phyloP scores from a whole-genome alignment of 1,284 basidiomycete species.

The Puccinia horiana region DNA sequence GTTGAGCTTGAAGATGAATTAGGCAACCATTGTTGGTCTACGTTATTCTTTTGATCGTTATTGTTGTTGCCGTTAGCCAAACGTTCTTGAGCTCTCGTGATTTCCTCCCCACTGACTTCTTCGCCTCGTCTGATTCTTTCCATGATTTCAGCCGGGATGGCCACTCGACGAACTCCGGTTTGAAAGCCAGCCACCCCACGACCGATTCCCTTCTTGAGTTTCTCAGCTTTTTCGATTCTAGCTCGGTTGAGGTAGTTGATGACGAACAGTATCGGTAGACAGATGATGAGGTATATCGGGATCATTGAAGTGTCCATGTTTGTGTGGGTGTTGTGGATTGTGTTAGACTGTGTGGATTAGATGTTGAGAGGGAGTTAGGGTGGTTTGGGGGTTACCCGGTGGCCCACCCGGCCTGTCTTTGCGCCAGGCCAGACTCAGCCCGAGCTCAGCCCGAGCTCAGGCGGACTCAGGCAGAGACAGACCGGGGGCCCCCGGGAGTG shows the following conservation, averaged over 20 bases:
- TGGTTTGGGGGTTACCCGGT: too few species aligned
- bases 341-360: too few species aligned
- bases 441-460: too few species aligned
- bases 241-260: neutral
- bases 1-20: neutral
- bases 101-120: slow-evolving; percentile 41
- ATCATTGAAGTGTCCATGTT: slow-evolving; percentile 35
- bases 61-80: neutral
- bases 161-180: slow-evolving; percentile 28
- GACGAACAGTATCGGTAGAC: neutral
- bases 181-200: slow-evolving; percentile 40
- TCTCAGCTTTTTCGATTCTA: neutral
- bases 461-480: too few species aligned
- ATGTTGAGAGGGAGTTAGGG: too few species aligned
- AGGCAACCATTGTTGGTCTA: slow-evolving; percentile 31
- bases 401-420: too few species aligned
- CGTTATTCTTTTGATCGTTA: neutral
- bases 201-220: slow-evolving; percentile 42
- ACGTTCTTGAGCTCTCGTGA: slow-evolving; percentile 36
- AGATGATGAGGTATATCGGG: slow-evolving; percentile 30
- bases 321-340: neutral
- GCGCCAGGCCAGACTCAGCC: too few species aligned
- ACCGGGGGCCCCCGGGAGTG: too few species aligned
- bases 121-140: slow-evolving; percentile 43
- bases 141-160: slow-evolving; percentile 35